These are phyloP conservation scores for Schrenkiella parvula DNA, from an alignment of 345 rosid genomes.

Conservation along the genomic window DNA sequence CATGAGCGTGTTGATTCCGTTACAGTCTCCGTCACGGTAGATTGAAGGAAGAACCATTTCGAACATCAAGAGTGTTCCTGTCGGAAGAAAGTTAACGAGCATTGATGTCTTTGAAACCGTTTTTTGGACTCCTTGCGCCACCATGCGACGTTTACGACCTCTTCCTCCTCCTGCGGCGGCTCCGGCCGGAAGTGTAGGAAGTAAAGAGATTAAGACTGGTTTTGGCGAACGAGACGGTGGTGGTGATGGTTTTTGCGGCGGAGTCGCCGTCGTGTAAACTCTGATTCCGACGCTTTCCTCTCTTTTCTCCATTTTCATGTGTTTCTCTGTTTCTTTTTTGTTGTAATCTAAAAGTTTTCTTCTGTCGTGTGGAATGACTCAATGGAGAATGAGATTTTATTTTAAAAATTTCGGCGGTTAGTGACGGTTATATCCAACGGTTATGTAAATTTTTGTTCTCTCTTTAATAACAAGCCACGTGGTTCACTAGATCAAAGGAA, in stretches of 20 bases:
- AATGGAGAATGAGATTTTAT: background rate
- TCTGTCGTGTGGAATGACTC: background rate
- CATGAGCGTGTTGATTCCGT: slow-evolving; percentile 51
- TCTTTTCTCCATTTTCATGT: slow-evolving; percentile 43
- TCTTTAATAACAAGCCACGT: background rate
- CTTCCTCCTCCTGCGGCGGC: slow-evolving; percentile 24
- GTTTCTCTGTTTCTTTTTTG: background rate
- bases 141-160: slow-evolving; percentile 46
- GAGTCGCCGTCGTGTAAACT: slow-evolving; percentile 49
- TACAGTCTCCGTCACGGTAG: slow-evolving; percentile 49
- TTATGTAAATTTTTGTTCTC: background rate
- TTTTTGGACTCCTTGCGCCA: slow-evolving; percentile 64
- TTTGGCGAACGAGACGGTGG: slow-evolving; percentile 19
- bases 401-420: background rate
- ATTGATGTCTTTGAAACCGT: slow-evolving; percentile 71
- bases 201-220: slow-evolving; percentile 15
- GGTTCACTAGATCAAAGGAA: background rate
- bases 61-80: slow-evolving; percentile 72
- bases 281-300: slow-evolving; percentile 50
- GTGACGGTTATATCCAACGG: background rate
- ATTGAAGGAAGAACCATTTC: slow-evolving; percentile 73
- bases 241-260: slow-evolving; percentile 30
- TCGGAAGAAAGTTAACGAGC: slow-evolving; percentile 65
- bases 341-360: background rate
- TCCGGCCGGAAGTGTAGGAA: slow-evolving; percentile 14